Base-by-base conservation (phyloP, 352 stramenopile genomes). In the Phytophthora meadii region DNA sequence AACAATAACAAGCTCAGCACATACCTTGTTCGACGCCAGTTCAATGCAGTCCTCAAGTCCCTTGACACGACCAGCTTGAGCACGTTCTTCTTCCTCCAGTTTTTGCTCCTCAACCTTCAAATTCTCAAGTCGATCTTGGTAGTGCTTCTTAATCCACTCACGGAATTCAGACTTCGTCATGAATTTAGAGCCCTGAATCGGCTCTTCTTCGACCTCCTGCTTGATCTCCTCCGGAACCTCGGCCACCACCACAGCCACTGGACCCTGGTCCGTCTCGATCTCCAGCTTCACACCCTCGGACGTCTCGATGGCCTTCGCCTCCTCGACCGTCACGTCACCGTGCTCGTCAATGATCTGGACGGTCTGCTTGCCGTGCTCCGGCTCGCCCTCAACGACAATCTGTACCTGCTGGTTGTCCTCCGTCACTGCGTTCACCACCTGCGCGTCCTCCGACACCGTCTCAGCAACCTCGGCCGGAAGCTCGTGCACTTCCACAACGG, bases 161-260 rank as follows among this genome's bases (percentile, higher is more conserved):
- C 65, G 62, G 50, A 87, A 82, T 42, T 81, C 47, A 1, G 63
- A 50, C 70, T 87, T 82, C 0, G 76, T 79, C 76, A 85, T 85
- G n/a, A 51, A 72, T 9, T 47, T 22, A 3, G 39, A 51, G 15
- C 30, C 39, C 12, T 61, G 19, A 1, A 49, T 25, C 8, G 28
- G n/a, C 10, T 60, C 12, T 17, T 61, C 39, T 11, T 32, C 50
- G 8, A 22, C 34, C 11, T 42, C 14, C 37, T 42, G 5, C 37
- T 48, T 15, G 15, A 52, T 25, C 24, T 24, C 24, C 48, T 61
- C 19, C 51, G 48, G 39, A 14, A 48, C 40, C 24, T 59, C 53
- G n/a, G 53, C 27, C 17, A 61, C 53, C 8, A 52, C 32, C 28
- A 61, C 28, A 14, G 30, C 1, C 1, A 36, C 30, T 3, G 9